Evolutionary conservation across 345 rosid species (phyloP).

Genomic region (Psidium guajava): DNA sequence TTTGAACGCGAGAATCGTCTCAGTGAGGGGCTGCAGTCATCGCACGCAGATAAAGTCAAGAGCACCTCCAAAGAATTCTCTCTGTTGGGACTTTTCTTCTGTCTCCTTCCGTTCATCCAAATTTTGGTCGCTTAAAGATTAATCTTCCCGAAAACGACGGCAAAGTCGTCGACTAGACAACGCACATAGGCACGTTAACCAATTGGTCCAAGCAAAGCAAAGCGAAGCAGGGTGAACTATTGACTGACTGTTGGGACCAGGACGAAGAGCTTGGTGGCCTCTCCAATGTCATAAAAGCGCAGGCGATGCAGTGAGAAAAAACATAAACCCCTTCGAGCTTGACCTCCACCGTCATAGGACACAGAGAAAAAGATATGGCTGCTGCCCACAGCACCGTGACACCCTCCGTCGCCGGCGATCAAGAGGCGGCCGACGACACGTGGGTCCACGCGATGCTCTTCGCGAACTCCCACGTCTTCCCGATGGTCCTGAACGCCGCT

Average conservation of each 20-base stretch:
- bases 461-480: not conserved
- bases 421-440: not conserved
- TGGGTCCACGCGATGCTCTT: not conserved
- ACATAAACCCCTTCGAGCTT: not conserved
- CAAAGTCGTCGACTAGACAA: too few relatives aligned
- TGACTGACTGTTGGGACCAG: not conserved
- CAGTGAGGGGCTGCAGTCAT: too few relatives aligned
- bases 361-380: not conserved
- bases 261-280: not conserved
- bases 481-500: slow-evolving; percentile 6
- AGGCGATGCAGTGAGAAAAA: not conserved
- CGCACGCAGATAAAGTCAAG: too few relatives aligned
- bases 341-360: not conserved
- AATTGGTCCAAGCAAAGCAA: too few relatives aligned
- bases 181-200: too few relatives aligned
- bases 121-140: too few relatives aligned
- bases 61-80: too few relatives aligned
- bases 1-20: too few relatives aligned
- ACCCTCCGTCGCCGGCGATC: not conserved
- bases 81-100: too few relatives aligned
- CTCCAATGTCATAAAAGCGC: not conserved
- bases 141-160: too few relatives aligned
- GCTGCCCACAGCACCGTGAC: not conserved
- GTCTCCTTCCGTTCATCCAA: too few relatives aligned
- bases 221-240: not conserved